These are phyloP conservation scores for Zanthoxylum bungeanum DNA, from an alignment of 345 rosid genomes.

Conservation along the genomic window DNA sequence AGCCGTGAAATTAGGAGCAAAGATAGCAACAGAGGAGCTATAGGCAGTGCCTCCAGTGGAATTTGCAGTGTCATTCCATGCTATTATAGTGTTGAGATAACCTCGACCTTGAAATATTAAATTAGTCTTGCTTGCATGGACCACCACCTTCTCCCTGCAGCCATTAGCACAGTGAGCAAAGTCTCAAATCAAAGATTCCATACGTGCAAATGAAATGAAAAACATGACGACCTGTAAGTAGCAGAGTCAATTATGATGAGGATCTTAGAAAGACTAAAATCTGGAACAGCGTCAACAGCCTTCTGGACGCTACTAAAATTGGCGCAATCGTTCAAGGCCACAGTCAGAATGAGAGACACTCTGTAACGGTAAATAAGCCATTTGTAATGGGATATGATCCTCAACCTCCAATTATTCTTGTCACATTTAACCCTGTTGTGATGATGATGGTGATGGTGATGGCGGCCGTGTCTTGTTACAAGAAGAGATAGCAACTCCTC, in stretches of 20 bases:
- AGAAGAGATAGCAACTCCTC: conserved; percentile 16
- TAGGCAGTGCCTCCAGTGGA: conserved; percentile 65
- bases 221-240: conserved; percentile 74
- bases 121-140: conserved; percentile 62
- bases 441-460: neutral
- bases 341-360: conserved; percentile 50
- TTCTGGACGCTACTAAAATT: conserved; percentile 67
- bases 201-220: too few relatives aligned
- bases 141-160: conserved; percentile 85
- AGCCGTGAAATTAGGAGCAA: conserved; percentile 69
- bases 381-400: conserved; percentile 23
- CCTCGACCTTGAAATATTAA: conserved; percentile 72
- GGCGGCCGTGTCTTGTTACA: conserved; percentile 20
- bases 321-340: conserved; percentile 61
- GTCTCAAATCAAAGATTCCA: too few relatives aligned
- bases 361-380: conserved; percentile 27
- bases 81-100: conserved; percentile 51
- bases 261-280: conserved; percentile 45
- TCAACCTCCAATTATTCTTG: conserved; percentile 33
- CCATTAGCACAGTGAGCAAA: too few relatives aligned
- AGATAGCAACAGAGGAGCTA: conserved; percentile 65
- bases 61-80: conserved; percentile 88
- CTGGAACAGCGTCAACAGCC: conserved; percentile 69
- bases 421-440: conserved; percentile 25
- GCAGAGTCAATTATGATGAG: conserved; percentile 64